Conservation (phyloP, 441 rosid genomes). For the Aquilaria agallochum region DNA sequence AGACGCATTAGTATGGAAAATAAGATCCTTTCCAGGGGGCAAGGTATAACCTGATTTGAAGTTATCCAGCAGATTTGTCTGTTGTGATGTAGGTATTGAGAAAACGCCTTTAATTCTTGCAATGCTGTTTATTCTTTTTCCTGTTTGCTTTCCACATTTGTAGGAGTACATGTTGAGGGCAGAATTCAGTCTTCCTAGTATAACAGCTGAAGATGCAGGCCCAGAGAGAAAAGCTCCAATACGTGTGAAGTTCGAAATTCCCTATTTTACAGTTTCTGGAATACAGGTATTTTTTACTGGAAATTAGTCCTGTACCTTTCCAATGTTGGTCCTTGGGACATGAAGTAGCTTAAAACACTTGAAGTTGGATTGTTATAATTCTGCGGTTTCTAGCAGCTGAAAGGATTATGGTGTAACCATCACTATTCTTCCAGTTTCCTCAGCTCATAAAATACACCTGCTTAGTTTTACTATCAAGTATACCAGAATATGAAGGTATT, state of each 20-base stretch:
- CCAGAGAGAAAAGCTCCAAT: conserved; percentile 73
- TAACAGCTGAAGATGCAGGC: conserved; percentile 62
- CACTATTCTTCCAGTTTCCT: no score
- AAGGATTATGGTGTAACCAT: no score
- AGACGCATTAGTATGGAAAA: conserved; percentile 67
- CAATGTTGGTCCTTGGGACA: no score
- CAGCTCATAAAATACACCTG: no score
- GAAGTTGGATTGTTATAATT: no score
- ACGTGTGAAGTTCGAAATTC: conserved; percentile 69
- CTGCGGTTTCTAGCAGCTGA: no score
- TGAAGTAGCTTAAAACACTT: no score
- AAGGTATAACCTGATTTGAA: conserved; percentile 31
- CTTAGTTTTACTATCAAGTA: no score
- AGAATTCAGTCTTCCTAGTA: conserved; percentile 66
- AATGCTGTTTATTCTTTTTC: neutral
- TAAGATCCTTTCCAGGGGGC: conserved; percentile 58
- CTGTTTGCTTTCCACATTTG: conserved; percentile 2
- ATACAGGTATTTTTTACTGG: conserved; percentile 39
- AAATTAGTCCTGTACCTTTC: neutral
- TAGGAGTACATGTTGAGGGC: conserved; percentile 72
- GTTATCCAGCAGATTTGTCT: neutral
- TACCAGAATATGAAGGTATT: no score
- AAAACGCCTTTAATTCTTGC: conserved; percentile 2
- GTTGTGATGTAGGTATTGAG: neutral
- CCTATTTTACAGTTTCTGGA: conserved; percentile 67